Conservation (phyloP, 805 yeast genomes). For the Kregervanrija fluxuum region DNA sequence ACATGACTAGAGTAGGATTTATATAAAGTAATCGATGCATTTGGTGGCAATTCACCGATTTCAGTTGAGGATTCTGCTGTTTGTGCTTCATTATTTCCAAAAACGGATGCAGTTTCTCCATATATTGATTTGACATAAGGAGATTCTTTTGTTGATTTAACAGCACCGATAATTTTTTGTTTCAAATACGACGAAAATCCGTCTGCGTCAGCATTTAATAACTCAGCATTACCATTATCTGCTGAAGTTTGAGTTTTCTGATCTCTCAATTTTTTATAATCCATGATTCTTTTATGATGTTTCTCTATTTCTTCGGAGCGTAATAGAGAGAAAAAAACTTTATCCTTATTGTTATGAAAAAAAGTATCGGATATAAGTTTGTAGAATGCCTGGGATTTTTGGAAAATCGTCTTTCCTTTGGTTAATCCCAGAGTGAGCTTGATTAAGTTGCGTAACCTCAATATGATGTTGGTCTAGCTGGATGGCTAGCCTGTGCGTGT, state of each 20-base stretch:
- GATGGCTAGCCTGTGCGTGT: too few species aligned
- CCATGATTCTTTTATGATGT: constrained; percentile 8
- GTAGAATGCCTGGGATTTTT: too few species aligned
- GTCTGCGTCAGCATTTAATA: constrained; percentile 8
- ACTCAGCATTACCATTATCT: background rate
- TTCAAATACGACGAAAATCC: constrained; percentile 22
- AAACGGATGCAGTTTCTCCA: constrained; percentile 16
- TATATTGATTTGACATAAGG: constrained; percentile 42
- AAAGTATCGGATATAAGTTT: background rate
- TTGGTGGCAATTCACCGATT: constrained; percentile 36
- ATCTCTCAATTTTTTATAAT: background rate
- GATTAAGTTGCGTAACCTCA: constrained; percentile 8
- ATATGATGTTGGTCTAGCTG: background rate
- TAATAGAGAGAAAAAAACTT: constrained; percentile 21
- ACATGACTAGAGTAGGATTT: constrained; percentile 45
- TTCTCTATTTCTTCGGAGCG: constrained; percentile 13
- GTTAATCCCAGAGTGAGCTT: constrained; percentile 6
- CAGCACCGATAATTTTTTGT: constrained; percentile 39
- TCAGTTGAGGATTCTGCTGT: background rate
- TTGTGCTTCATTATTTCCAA: constrained; percentile 8
- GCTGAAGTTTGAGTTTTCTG: background rate
- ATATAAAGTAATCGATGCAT: constrained; percentile 54
- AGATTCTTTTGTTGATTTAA: constrained; percentile 41
- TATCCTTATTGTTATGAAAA: constrained; percentile 16
- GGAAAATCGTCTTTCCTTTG: too few species aligned